Evolutionary conservation across 495 filamentous ascomycete species (phyloP), one percentile per base, ranked within the genome.

Genomic region (Sordaria brevicollis): DNA sequence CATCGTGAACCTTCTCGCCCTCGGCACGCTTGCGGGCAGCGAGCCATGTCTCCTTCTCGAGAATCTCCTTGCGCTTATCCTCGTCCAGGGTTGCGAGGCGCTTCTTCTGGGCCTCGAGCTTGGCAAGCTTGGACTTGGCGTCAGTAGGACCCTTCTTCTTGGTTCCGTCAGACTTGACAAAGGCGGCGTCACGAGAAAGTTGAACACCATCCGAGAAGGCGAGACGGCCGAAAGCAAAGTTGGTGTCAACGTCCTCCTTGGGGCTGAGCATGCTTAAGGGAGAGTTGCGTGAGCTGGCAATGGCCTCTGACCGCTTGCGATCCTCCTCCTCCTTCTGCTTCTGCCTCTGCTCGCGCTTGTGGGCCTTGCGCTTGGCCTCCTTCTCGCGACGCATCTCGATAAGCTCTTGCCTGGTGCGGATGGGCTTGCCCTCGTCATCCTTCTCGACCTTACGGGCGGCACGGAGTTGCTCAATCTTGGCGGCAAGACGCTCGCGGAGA

Each of bases 1-100:
- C 92, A 71, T 98, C 93, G 70, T 88, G 85, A n/a, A 97, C 89
- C 74, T 93, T 92, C 77, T 97, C 93, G 34, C 95, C 93, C 72
- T 94, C 91, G 4, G 91, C 93, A 33, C 91, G 89, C 79, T 94
- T 92, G 79, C 93, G 88, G 7, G 94, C 95, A 66, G 93, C 94
- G 69, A 96, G 84, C 95, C 95, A 99, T 66, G 88, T 79, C 76
- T 99, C 94, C 82, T 97, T 97, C 80, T 97, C 93, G 71, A 92
- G 87, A 25, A 98, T 87, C 68, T 95, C 91, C 65, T 88, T 90
- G 43, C 89, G 90, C 81, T 97, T 94, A 71, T 88, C 86, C 3
- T 89, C 87, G 71, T 92, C 88, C 79, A 97, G 86, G 35, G 80
- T 84, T 35, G 85, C 86, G 38, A 97, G 74, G 43, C 93, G 83